Base-by-base conservation (phyloP, 192 early-diverging fungal species). In the Obelidium mucronatum region DNA sequence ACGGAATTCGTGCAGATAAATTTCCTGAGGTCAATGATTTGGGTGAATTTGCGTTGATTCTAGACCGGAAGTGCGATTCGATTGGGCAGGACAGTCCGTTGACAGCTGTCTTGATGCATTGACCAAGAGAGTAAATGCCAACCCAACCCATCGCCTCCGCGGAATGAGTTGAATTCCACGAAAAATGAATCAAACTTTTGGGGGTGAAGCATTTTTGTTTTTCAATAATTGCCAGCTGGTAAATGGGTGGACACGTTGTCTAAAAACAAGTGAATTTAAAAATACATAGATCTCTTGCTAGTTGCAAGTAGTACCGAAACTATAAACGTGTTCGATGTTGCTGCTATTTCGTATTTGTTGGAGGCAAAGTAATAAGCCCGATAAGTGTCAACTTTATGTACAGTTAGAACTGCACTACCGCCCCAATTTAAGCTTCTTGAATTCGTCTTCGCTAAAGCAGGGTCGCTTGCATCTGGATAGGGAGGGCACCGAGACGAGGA, bases 271-370 rank as follows among this genome's bases (percentile, higher is more conserved):
- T 36, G 24, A 40, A 65, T 36, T 22, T 34, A 3, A 37, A 39
- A 13, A 65, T 39, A 22, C 22, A 22, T 65, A 22, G 63, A 15
- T 37, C 33, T 17, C 8, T 17, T 3, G 33, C 19, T 15, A 15
- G 1, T 2, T 15, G 30, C 1, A 61, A 2, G 24, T 30, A 61
- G 24, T 61, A 65, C 63, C 34, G 67, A 69, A 1, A 69, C 67
- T 33, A 44, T 69, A 26, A 69, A 69, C 67, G 11, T 11, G 48
- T 69, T 54, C n/a, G 67, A 52, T n/a, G 42, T 36, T 19, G 67
- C 67, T 35, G 28, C 26, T 26, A 69, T 69, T 22, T n/a, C 30
- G 42, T 69, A 69, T 33, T 26, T 22, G 33, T 69, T 36, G 67
- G 24, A 52, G 8, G 52, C n/a, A 24, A 69, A 30, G 48, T 69